These are phyloP conservation scores for Zalaria obscura DNA, from an alignment of 2,329 filamentous ascomycete genomes.

Conservation along the genomic window DNA sequence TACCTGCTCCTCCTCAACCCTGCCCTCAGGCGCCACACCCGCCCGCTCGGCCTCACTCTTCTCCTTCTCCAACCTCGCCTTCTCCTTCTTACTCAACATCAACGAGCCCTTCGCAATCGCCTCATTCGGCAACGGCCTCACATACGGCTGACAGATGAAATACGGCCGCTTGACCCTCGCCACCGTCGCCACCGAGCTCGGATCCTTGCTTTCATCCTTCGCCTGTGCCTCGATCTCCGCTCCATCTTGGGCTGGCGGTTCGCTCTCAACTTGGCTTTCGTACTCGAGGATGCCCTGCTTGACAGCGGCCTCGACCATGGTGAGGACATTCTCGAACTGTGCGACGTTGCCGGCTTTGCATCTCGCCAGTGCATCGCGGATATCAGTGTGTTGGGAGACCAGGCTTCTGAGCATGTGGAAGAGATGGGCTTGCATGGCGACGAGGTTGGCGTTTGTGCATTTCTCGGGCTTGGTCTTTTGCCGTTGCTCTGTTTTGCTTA, in stretches of 20 bases:
- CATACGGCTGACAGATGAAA: constrained; percentile 82
- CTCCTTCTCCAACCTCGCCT: constrained; percentile 21
- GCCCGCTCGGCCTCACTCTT: constrained; percentile 18
- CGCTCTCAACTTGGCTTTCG: constrained; percentile 9
- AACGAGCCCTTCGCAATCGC: constrained; percentile 71
- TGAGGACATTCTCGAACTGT: constrained; percentile 62
- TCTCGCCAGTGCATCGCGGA: constrained; percentile 70
- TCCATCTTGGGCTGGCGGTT: constrained; percentile 12
- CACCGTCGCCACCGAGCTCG: constrained; percentile 44
- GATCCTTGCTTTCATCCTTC: constrained; percentile 10
- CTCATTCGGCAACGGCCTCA: constrained; percentile 76
- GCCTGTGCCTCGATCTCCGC: constrained; percentile 4
- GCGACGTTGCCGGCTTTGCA: constrained; percentile 56
- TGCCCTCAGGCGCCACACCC: constrained; percentile 14
- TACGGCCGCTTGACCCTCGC: constrained; percentile 65
- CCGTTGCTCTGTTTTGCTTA: constrained; percentile 26
- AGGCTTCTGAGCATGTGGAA: constrained; percentile 83
- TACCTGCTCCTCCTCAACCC: constrained; percentile 10
- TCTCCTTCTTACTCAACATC: constrained; percentile 55
- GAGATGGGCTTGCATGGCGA: constrained; percentile 76
- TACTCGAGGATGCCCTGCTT: constrained; percentile 59
- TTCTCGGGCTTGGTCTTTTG: constrained; percentile 30
- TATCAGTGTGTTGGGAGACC: constrained; percentile 63
- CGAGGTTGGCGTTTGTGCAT: constrained; percentile 44
- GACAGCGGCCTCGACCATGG: constrained; percentile 60